Base-by-base conservation (phyloP, 1,139 yeast genomes). In the Taphrina confusa region DNA sequence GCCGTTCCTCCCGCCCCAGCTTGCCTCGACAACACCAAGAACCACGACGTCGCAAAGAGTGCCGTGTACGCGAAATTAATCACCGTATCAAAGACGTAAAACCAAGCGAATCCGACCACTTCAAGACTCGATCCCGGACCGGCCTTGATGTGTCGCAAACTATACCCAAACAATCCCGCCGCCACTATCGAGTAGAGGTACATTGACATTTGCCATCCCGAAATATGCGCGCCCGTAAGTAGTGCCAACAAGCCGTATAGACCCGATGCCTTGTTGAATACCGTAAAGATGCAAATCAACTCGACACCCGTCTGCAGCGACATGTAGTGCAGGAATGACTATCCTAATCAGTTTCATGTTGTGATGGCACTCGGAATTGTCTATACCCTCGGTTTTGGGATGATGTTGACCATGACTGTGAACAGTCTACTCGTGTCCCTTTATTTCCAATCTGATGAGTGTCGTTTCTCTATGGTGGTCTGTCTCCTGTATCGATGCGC, bases 291-390 rank as follows among this genome's bases (percentile, higher is more conserved):
- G n/a, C 90, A 76, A 23, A 87, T 81, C 11, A 89, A 71, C 71
- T 92, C 97, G 23, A 90, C 95, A 8, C 97, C 97, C 36, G 87
- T 79, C 69, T 85, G 88, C 44, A 92, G 79, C 2, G 97, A 97
- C 23, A 89, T 73, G 45, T 79, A 67, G 22, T 82, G 82, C 33
- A 84, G 69, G 69, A 86, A 85, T 20, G 65, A 61, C 69, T 66
- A 39, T n/a, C n/a, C n/a, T n/a, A n/a, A n/a, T n/a, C n/a, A n/a
- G n/a, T n/a, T n/a, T n/a, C n/a, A n/a, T n/a, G n/a, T n/a, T n/a
- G n/a, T n/a, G n/a, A n/a, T n/a, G n/a, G n/a, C n/a, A n/a, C n/a
- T n/a, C n/a, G n/a, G n/a, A n/a, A n/a, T n/a, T n/a, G n/a, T n/a
- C n/a, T n/a, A n/a, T 37, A 37, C 42, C n/a, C 20, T 37, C 20